Evolutionary conservation across 176 grass and related monocot genomes (phyloP).

Genomic region (Juncus effusus): DNA sequence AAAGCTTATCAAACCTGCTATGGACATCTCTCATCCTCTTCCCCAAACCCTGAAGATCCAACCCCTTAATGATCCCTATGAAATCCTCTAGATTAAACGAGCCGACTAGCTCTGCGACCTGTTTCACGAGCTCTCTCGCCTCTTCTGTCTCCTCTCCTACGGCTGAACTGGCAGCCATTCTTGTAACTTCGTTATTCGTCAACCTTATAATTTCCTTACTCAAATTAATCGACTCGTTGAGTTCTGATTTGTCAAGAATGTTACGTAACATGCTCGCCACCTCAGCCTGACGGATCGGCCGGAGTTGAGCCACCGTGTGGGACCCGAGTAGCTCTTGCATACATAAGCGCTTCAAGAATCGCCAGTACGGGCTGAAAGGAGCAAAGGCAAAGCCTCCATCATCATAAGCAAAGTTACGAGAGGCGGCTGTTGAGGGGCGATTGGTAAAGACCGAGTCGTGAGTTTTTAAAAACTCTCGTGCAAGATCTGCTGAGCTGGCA

Average conservation of each 20-base stretch:
- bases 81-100: constrained; percentile 61
- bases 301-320: constrained; percentile 43
- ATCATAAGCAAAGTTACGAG: constrained; percentile 47
- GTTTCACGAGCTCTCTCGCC: constrained; percentile 43
- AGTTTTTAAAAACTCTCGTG: constrained; percentile 31
- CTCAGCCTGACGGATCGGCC: constrained; percentile 41
- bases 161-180: constrained; percentile 41
- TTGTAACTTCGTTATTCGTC: constrained; percentile 43
- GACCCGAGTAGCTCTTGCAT: constrained; percentile 59
- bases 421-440: constrained; percentile 31
- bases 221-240: constrained; percentile 23
- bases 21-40: constrained; percentile 33
- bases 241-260: not conserved
- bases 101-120: constrained; percentile 53
- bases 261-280: constrained; percentile 27
- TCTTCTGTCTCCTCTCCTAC: constrained; percentile 29
- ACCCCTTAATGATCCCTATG: constrained; percentile 25
- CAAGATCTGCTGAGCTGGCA: constrained; percentile 27
- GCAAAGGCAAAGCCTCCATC: constrained; percentile 55
- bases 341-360: constrained; percentile 66
- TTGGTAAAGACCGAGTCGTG: constrained; percentile 47
- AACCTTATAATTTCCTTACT: constrained; percentile 41
- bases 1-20: constrained; percentile 40
- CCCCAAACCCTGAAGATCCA: constrained; percentile 52
- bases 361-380: constrained; percentile 50